These are phyloP conservation scores for Trametes versicolor DNA, from an alignment of 1,284 basidiomycete species.

Conservation along the genomic window DNA sequence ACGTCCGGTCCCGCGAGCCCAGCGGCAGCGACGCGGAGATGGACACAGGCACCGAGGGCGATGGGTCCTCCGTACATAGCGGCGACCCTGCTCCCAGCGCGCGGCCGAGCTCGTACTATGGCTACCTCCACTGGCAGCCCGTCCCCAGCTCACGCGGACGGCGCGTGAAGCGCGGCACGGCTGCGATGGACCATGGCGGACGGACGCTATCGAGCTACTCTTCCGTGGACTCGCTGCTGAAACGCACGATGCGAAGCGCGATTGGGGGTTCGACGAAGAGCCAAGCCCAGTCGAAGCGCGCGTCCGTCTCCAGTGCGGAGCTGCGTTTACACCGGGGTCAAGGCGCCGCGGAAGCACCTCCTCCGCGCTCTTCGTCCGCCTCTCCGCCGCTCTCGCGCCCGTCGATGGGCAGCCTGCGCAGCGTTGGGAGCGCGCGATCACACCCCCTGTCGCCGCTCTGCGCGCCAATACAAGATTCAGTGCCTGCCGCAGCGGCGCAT, in stretches of 20 bases:
- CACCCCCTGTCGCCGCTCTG: conserved; percentile 37
- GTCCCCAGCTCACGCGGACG: conserved; percentile 9
- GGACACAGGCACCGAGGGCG: conserved; percentile 13
- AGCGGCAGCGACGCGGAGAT: conserved; percentile 25
- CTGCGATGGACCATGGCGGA: conserved; percentile 6
- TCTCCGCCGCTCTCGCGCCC: conserved; percentile 28
- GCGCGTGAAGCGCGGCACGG: not conserved
- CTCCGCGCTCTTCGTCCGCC: conserved; percentile 18
- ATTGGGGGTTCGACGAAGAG: conserved; percentile 25
- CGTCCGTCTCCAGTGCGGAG: conserved; percentile 23
- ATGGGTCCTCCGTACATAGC: conserved; percentile 25
- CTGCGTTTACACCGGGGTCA: not conserved
- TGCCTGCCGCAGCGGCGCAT: conserved; percentile 5
- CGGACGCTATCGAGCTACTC: conserved; percentile 42
- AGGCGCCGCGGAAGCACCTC: not conserved
- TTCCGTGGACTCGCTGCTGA: conserved; percentile 42
- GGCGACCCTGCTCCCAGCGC: conserved; percentile 10
- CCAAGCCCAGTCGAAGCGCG: conserved; percentile 18
- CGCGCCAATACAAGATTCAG: conserved; percentile 25
- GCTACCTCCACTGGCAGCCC: conserved; percentile 7
- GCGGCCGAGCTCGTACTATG: not conserved
- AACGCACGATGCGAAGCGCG: conserved; percentile 35
- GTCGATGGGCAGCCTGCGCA: conserved; percentile 26
- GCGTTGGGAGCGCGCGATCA: conserved; percentile 13
- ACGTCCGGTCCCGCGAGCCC: conserved; percentile 12